Conservation (phyloP, 2,329 filamentous ascomycete species). For the Ophiostoma ulmi region DNA sequence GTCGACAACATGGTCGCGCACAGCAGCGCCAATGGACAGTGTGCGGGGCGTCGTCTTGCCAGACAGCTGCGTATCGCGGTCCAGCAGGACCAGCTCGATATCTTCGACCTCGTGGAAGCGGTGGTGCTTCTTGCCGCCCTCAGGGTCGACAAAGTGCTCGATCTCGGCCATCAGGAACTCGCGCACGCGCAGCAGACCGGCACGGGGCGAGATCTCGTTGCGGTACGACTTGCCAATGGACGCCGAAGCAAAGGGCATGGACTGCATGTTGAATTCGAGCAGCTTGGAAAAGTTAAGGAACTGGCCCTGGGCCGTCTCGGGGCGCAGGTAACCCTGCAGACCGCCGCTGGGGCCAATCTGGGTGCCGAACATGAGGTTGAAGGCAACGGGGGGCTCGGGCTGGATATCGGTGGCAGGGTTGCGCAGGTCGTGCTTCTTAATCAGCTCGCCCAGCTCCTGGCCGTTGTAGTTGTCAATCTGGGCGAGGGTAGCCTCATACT, state of each 20-base stretch:
- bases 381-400: constrained; percentile 75
- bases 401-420: constrained; percentile 76
- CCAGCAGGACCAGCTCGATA: constrained; percentile 75
- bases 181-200: constrained; percentile 85
- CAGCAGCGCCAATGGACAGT: constrained; percentile 79
- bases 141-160: constrained; percentile 94
- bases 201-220: constrained; percentile 92
- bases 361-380: constrained; percentile 99
- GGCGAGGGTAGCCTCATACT: constrained; percentile 88
- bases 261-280: constrained; percentile 89
- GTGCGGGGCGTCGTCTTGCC: constrained; percentile 73
- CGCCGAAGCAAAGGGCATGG: constrained; percentile 95
- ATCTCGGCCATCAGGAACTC: constrained; percentile 99
- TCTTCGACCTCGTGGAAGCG: constrained; percentile 83
- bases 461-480: constrained; percentile 94
- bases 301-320: constrained; percentile 96
- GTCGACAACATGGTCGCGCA: constrained; percentile 76
- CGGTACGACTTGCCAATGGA: constrained; percentile 97
- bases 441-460: constrained; percentile 76
- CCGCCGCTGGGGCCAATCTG: constrained; percentile 86
- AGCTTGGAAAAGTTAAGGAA: constrained; percentile 93
- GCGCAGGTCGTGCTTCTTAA: constrained; percentile 84
- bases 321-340: constrained; percentile 76
- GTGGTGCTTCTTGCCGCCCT: constrained; percentile 88
- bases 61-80: constrained; percentile 76